These are phyloP conservation scores for Diophrys sp. DNA, from an alignment of 73 alveolate genomes.

Conservation along the genomic window DNA sequence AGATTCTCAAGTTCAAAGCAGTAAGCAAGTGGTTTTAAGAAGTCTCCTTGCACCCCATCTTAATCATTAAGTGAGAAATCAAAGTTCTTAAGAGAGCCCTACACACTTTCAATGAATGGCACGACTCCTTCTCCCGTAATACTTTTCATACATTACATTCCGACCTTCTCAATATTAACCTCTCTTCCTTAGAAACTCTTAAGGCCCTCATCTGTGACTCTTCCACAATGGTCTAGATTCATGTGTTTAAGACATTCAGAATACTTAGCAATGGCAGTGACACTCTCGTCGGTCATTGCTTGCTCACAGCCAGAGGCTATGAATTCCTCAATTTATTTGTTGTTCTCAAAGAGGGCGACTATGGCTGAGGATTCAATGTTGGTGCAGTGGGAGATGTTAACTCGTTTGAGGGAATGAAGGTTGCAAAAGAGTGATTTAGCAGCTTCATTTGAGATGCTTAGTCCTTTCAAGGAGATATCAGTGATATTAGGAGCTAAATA, in stretches of 20 bases:
- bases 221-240: constrained; percentile 29
- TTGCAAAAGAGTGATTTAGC: constrained; percentile 8
- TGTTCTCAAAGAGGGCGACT: constrained; percentile 14
- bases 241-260: constrained; percentile 17
- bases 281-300: constrained; percentile 45
- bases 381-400: constrained; percentile 46
- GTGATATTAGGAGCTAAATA: constrained; percentile 48
- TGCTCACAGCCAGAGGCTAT: constrained; percentile 28
- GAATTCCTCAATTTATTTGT: constrained; percentile 23
- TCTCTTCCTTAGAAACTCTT: constrained; percentile 12
- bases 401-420: constrained; percentile 9
- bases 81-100: not conserved
- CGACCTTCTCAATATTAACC: constrained; percentile 26
- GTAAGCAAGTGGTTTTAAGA: constrained; percentile 24
- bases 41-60: constrained; percentile 30
- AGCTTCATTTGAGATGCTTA: constrained; percentile 28
- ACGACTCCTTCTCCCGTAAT: constrained; percentile 27
- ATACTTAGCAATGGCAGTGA: constrained; percentile 13
- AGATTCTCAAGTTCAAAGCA: constrained; percentile 43
- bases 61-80: constrained; percentile 21
- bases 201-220: constrained; percentile 55
- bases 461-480: constrained; percentile 32
- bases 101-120: constrained; percentile 1
- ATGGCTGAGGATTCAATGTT: constrained; percentile 20
- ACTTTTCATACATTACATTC: constrained; percentile 16